A percentile compares a stretch with the other conserved stretches of the same genome.
Evolutionary conservation across 192 early-diverging fungal species (phyloP).

Genomic region (Backusella sp.): DNA sequence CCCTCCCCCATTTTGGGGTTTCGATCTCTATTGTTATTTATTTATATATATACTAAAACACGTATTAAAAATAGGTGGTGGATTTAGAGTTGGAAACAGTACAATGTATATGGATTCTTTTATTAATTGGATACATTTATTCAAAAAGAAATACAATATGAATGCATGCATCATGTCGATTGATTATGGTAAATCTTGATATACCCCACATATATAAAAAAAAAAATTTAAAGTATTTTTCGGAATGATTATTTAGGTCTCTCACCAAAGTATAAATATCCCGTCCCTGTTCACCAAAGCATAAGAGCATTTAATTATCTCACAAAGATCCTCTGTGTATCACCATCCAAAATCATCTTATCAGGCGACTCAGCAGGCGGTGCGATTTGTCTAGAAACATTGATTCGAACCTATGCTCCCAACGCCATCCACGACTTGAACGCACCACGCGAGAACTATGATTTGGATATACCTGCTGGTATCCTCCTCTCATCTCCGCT

Average conservation of each 20-base stretch:
- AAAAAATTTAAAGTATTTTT: slow-evolving; percentile 6
- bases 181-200: slow-evolving; percentile 26
- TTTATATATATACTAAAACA: neutral
- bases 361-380: slow-evolving; percentile 37
- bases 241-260: slow-evolving; percentile 12
- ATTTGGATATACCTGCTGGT: slow-evolving; percentile 23
- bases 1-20: neutral
- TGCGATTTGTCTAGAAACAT: slow-evolving; percentile 25
- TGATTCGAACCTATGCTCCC: slow-evolving; percentile 20
- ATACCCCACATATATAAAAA: neutral
- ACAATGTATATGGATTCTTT: slow-evolving; percentile 35
- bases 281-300: slow-evolving; percentile 17
- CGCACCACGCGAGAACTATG: neutral
- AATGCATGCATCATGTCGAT: slow-evolving; percentile 34
- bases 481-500: slow-evolving; percentile 27
- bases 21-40: neutral
- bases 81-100: slow-evolving; percentile 29
- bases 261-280: slow-evolving; percentile 29
- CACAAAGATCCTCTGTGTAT: slow-evolving; percentile 12
- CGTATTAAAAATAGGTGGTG: slow-evolving; percentile 25
- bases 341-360: slow-evolving; percentile 27
- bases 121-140: slow-evolving; percentile 24
- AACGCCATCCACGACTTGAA: neutral
- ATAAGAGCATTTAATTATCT: slow-evolving; percentile 26
- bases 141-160: slow-evolving; percentile 25